Base-by-base conservation (phyloP, 306 rosid species). In the Dryas alaskensis region DNA sequence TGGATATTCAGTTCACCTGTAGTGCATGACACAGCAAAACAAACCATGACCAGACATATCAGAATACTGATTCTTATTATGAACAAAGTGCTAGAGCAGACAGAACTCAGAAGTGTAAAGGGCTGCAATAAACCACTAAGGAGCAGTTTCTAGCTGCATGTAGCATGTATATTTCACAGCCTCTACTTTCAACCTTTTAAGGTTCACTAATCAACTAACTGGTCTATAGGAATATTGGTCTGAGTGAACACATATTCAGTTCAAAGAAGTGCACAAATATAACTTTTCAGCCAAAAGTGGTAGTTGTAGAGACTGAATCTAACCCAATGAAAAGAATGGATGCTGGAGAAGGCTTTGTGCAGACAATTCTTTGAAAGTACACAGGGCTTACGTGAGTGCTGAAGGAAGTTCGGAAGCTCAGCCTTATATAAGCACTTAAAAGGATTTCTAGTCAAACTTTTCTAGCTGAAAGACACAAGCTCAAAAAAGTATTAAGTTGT, bases 401-500 rank as follows among this genome's bases (percentile, higher is more conserved):
- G 57, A 75, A 79, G 57, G 59, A 42, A 7, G 39, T 17, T 62
- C 57, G 42, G 74, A 77, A 80, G 83, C 76, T 75, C 77, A 52
- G 66, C 78, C 78, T 82, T 84, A 82, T 80, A 81, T 80, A 83
- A 75, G 85, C 73, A 46, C 45, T 10, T 16, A 8, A 60, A 71
- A 79, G 62, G 78, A 62, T 44, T 87, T 69, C 45, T 40, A 57
- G 90, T 86, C 91, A 86, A 88, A 82, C 83, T 74, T 85, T 60
- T 86, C 85, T 70, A 49, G 83, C 87, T 85, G 90, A 51, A 84
- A 73, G 46, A 67, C 77, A 75, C 42, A 70, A 70, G 42, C 43
- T 9, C 40, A 61, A 65, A 76, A 76, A 74, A 58, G 64, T 11
- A 65, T 43, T 61, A 60, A 39, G 63, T 49, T 59, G 71, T 83